These are phyloP conservation scores for Streptanthus diversifolius DNA, from an alignment of 345 rosid genomes.

Conservation along the genomic window DNA sequence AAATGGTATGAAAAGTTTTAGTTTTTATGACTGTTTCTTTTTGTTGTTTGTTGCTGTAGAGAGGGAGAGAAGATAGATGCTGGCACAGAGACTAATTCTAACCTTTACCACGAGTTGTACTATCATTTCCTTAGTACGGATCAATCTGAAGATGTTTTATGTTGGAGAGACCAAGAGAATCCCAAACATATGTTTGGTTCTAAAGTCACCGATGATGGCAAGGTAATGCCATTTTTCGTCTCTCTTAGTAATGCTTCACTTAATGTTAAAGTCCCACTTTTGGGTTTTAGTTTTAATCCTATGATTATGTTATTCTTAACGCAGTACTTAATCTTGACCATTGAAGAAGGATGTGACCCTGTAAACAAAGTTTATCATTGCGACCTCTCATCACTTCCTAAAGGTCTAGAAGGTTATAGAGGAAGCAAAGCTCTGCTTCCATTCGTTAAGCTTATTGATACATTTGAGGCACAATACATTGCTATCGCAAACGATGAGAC, in stretches of 20 bases:
- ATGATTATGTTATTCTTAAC: neutral
- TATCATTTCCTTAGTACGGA: conserved; percentile 77
- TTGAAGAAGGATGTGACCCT: conserved; percentile 65
- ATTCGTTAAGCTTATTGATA: conserved; percentile 73
- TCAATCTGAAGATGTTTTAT: conserved; percentile 81
- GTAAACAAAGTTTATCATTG: conserved; percentile 78
- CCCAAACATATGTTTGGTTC: conserved; percentile 60
- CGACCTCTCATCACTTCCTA: conserved; percentile 58
- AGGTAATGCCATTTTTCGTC: conserved; percentile 41
- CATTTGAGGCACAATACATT: conserved; percentile 59
- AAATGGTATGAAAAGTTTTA: neutral
- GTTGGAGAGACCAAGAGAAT: conserved; percentile 85
- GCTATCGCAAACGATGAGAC: conserved; percentile 70
- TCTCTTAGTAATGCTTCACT: neutral
- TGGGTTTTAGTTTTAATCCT: neutral
- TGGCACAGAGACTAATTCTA: conserved; percentile 85
- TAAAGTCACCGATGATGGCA: conserved; percentile 77
- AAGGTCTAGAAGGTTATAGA: conserved; percentile 63
- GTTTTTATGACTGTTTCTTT: neutral
- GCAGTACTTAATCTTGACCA: conserved; percentile 69
- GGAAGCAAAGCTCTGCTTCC: conserved; percentile 53
- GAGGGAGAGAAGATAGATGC: conserved; percentile 80
- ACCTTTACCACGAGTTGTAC: conserved; percentile 71
- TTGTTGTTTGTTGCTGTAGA: conserved; percentile 40
- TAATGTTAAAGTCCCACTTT: neutral